These are phyloP conservation scores for Dioszegia hungarica DNA, from an alignment of 768 basidiomycete species.

Conservation along the genomic window DNA sequence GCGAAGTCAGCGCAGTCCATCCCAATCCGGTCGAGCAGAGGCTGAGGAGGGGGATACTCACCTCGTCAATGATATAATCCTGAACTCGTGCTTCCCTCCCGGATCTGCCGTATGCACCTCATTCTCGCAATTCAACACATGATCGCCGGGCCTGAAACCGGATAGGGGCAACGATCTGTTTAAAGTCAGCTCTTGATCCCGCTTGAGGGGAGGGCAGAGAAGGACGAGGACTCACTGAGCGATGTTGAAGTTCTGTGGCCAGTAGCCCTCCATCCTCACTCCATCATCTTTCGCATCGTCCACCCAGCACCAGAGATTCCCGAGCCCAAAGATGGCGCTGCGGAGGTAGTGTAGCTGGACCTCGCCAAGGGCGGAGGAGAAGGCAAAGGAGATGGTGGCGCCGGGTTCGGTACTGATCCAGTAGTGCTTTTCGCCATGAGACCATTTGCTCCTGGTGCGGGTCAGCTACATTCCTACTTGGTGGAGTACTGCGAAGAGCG, in stretches of 20 bases:
- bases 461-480: neutral
- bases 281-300: slow-evolving; percentile 27
- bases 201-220: neutral
- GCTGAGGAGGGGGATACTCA: slow-evolving; percentile 17
- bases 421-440: slow-evolving; percentile 34
- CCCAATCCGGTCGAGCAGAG: too few species aligned
- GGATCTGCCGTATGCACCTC: slow-evolving; percentile 36
- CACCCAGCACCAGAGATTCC: slow-evolving; percentile 40
- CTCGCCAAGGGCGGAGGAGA: slow-evolving; percentile 27
- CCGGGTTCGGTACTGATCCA: slow-evolving; percentile 33
- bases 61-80: slow-evolving; percentile 41
- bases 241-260: slow-evolving; percentile 31
- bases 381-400: slow-evolving; percentile 33
- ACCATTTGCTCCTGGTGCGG: slow-evolving; percentile 29
- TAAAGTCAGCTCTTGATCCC: too few species aligned
- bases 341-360: slow-evolving; percentile 37
- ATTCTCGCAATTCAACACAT: slow-evolving; percentile 39
- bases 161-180: slow-evolving; percentile 3
- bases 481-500: neutral
- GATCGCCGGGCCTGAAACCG: slow-evolving; percentile 25
- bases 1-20: neutral
- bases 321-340: slow-evolving; percentile 32
- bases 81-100: slow-evolving; percentile 37
- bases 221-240: slow-evolving; percentile 17
- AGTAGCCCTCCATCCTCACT: slow-evolving; percentile 31